Base-by-base conservation (phyloP, 768 basidiomycete genomes). In the Tulasnella sp. region DNA sequence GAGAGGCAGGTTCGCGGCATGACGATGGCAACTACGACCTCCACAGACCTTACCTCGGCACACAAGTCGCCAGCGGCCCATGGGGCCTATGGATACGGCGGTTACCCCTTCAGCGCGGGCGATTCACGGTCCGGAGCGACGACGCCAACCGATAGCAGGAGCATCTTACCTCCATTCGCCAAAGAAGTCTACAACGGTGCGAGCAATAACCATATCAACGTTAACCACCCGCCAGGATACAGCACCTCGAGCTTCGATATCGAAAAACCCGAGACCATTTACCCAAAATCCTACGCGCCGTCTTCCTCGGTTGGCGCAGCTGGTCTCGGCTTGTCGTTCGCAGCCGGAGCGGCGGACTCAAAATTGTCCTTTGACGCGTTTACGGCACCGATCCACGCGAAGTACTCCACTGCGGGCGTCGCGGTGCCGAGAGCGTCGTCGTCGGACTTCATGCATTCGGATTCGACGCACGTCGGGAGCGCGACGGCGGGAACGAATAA, bases 401-500 rank as follows among this genome's bases (percentile, higher is more conserved):
- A 67, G 61, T 67, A 67, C 61, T 67, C 61, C 18, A 67, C 61
- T 35, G 61, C 61, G 61, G 61, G 61, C 5, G 61, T 67, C 26
- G 61, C 32, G 23, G 26, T 35, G 10, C 32, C 61, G 15, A 26
- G 29, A 11, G 61, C 32, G 16, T 67, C 61, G 16, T 67, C 61
- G 16, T 67, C 61, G 15, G 61, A 29, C 13, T 67, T 35, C 13
- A 18, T 6, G n/a, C 32, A 67, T 11, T 67, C 61, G 61, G 61
- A 67, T 35, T 67, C 61, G 29, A 29, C 61, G 29, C 51, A 51
- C 51, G 51, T 51, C n/a, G 51, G 51, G 51, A 51, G 51, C 51
- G 51, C 51, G 51, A 51, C 51, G 48, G 48, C 48, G 51, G 51
- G 51, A 20, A n/a, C n/a, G 51, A 51, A n/a, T n/a, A n/a, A 29